Evolutionary conservation across 208 protist species (phyloP).

Genomic region (Acanthamoeba sp.): DNA sequence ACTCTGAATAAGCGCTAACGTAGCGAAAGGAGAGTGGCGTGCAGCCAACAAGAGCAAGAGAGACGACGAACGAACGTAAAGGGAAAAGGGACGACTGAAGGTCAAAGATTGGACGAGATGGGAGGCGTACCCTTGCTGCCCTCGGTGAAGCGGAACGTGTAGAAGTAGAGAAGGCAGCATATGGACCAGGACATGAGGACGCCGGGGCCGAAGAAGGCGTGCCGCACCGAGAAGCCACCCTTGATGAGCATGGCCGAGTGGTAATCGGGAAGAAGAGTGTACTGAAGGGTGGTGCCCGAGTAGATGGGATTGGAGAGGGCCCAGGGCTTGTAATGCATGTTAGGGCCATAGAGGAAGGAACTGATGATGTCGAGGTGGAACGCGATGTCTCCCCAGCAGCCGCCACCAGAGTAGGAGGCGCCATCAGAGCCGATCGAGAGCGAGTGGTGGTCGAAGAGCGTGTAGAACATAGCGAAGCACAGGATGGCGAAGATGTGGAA

Average conservation of each 20-base stretch:
- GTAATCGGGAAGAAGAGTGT: conserved; percentile 63
- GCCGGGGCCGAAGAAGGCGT: conserved; percentile 47
- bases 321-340: conserved; percentile 55
- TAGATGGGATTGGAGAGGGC: conserved; percentile 57
- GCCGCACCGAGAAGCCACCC: conserved; percentile 54
- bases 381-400: conserved; percentile 52
- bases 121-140: conserved; percentile 28
- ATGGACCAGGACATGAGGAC: conserved; percentile 62
- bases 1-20: too few species aligned
- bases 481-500: conserved; percentile 42
- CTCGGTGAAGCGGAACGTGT: conserved; percentile 68
- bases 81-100: not conserved
- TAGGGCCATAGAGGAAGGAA: conserved; percentile 54
- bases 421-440: conserved; percentile 26
- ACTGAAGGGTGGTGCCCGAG: conserved; percentile 18
- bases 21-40: too few species aligned
- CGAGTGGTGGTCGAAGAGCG: conserved; percentile 57
- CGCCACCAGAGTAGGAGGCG: conserved; percentile 53
- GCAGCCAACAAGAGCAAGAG: not conserved
- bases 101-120: not conserved
- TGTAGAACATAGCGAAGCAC: conserved; percentile 64
- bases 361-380: conserved; percentile 65
- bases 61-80: not conserved
- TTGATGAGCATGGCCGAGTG: conserved; percentile 69
- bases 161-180: conserved; percentile 65